These are phyloP conservation scores for Fusarium globosum DNA, from an alignment of 2,329 filamentous ascomycete species.

Conservation along the genomic window DNA sequence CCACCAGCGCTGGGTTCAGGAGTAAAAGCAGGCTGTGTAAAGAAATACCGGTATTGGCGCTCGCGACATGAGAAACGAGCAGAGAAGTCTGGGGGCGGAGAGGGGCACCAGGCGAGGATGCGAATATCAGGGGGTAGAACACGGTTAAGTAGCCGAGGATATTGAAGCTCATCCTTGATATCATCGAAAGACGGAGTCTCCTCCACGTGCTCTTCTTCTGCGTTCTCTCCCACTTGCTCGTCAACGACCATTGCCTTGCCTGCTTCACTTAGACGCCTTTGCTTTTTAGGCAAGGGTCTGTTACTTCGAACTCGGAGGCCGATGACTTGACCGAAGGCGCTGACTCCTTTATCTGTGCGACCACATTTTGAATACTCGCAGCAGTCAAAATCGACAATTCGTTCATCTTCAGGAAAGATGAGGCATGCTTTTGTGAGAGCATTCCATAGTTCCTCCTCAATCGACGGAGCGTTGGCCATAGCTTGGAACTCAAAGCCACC, in stretches of 20 bases:
- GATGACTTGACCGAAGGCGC: conserved; percentile 96
- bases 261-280: conserved; percentile 35
- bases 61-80: conserved; percentile 94
- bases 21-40: conserved; percentile 89
- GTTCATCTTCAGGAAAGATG: conserved; percentile 76
- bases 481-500: conserved; percentile 92
- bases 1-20: conserved; percentile 60
- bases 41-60: conserved; percentile 95
- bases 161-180: conserved; percentile 83
- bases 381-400: conserved; percentile 79
- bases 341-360: conserved; percentile 91
- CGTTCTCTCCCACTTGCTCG: conserved; percentile 23
- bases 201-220: conserved; percentile 26
- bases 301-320: conserved; percentile 85
- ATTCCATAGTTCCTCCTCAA: conserved; percentile 95
- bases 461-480: conserved; percentile 77
- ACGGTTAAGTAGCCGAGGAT: conserved; percentile 85
- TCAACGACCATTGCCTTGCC: conserved; percentile 40
- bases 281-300: conserved; percentile 64
- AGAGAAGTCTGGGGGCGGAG: conserved; percentile 81
- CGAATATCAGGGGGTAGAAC: conserved; percentile 91
- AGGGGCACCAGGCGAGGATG: conserved; percentile 91
- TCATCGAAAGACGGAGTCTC: conserved; percentile 65
- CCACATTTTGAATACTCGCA: conserved; percentile 97
- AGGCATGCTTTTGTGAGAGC: conserved; percentile 84